phyloP scores from a whole-genome alignment of 2,329 filamentous ascomycete genomes.

The Ascosphaera acerosa region DNA sequence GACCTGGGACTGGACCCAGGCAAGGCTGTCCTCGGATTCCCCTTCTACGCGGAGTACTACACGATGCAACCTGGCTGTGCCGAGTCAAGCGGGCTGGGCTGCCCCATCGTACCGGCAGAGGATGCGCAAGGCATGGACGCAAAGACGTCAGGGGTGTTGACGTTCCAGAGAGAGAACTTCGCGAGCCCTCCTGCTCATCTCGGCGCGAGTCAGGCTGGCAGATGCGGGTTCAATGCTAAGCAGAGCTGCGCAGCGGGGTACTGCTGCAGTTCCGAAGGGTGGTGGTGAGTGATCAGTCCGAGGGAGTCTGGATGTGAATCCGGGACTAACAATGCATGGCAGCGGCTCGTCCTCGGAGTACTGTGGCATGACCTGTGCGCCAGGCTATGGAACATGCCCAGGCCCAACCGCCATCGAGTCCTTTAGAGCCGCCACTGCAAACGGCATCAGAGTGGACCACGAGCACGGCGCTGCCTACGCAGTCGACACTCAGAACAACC shows the following conservation, averaged over 20 bases:
- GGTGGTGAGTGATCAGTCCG: conserved; percentile 12
- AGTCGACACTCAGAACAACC: conserved; percentile 30
- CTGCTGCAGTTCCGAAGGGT: conserved; percentile 16
- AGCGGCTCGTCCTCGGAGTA: conserved; percentile 13
- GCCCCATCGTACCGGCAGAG: conserved; percentile 33
- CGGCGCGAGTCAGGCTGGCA: conserved; percentile 6
- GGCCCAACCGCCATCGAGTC: conserved; percentile 28
- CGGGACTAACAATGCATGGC: conserved; percentile 4
- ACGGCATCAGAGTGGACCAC: conserved; percentile 32
- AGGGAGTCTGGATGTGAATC: no score
- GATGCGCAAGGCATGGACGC: conserved; percentile 33
- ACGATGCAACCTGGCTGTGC: conserved; percentile 26
- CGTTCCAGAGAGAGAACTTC: conserved; percentile 21
- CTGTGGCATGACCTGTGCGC: conserved; percentile 13
- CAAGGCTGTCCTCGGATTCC: conserved; percentile 40
- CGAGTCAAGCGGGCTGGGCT: conserved; percentile 26
- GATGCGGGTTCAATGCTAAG: conserved; percentile 11
- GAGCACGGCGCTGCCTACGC: conserved; percentile 39
- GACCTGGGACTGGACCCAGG: conserved; percentile 27
- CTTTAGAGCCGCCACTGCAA: conserved; percentile 28
- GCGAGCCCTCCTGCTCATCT: not conserved
- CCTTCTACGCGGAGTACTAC: conserved; percentile 47
- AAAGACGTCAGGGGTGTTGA: conserved; percentile 24
- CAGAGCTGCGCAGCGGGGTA: conserved; percentile 11
- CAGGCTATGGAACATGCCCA: conserved; percentile 17